Evolutionary conservation across 805 yeast genomes (phyloP).

Genomic region (Wickerhamomyces queroliae): DNA sequence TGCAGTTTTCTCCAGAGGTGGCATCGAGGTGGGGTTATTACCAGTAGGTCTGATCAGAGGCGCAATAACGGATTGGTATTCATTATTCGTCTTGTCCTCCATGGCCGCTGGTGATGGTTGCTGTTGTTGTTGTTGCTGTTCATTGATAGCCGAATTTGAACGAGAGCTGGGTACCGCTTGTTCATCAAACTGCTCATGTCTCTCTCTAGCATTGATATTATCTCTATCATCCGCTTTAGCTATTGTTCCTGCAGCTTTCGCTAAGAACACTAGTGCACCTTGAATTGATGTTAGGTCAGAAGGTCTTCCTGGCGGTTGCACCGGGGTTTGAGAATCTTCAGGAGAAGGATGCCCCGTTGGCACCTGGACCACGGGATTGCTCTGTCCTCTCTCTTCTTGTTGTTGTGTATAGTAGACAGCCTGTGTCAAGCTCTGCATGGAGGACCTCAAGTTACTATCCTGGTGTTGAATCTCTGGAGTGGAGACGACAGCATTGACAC

Average conservation of each 20-base stretch:
- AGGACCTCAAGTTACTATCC: background rate
- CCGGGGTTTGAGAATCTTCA: background rate
- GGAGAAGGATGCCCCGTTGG: background rate
- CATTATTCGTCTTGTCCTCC: too few species aligned
- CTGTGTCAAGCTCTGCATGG: background rate
- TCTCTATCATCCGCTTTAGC: slow-evolving; percentile 66
- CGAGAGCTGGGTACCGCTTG: slow-evolving; percentile 10
- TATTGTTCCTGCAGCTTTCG: slow-evolving; percentile 74
- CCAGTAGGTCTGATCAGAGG: slow-evolving; percentile 22
- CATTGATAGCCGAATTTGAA: slow-evolving; percentile 7
- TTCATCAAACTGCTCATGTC: slow-evolving; percentile 42
- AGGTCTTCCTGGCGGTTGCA: slow-evolving; percentile 14
- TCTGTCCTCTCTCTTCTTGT: background rate
- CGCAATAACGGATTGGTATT: slow-evolving; percentile 14
- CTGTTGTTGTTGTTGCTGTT: background rate
- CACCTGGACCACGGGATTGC: background rate
- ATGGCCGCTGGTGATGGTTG: slow-evolving; percentile 1
- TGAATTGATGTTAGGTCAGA: slow-evolving; percentile 31
- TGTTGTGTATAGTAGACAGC: background rate
- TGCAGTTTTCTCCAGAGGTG: slow-evolving; percentile 26
- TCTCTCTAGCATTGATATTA: slow-evolving; percentile 44
- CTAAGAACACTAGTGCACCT: slow-evolving; percentile 66
- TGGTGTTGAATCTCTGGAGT: slow-evolving; percentile 1
- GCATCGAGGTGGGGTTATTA: slow-evolving; percentile 17
- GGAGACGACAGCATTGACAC: background rate